A percentile compares a stretch with the other conserved stretches of the same genome.
Conservation (phyloP, 2,329 filamentous ascomycete species). For the Alternaria novae-zelandiae region DNA sequence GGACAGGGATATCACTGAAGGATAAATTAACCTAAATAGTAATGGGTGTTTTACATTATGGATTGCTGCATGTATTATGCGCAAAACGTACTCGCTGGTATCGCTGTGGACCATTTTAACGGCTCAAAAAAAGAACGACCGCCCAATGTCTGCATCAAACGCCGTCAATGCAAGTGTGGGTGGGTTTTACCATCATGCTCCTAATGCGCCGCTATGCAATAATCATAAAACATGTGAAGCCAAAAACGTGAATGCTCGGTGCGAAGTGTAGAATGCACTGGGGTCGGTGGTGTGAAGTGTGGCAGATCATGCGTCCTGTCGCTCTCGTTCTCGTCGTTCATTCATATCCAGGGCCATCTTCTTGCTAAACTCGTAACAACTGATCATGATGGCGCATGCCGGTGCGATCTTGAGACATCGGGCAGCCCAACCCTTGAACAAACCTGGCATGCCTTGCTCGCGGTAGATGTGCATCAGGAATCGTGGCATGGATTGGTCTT, state of each 20-base stretch:
- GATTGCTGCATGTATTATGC: background rate
- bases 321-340: slow-evolving; percentile 52
- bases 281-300: background rate
- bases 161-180: slow-evolving; percentile 12
- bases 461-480: slow-evolving; percentile 92
- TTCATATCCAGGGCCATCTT: slow-evolving; percentile 81
- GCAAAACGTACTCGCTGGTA: background rate
- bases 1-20: background rate
- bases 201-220: slow-evolving; percentile 13
- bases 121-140: background rate
- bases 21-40: background rate
- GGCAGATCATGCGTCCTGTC: slow-evolving; percentile 17
- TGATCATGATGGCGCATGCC: slow-evolving; percentile 99
- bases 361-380: slow-evolving; percentile 95
- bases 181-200: slow-evolving; percentile 3
- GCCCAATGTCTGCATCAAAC: slow-evolving; percentile 5
- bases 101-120: background rate
- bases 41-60: background rate
- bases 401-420: slow-evolving; percentile 93
- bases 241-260: background rate
- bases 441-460: slow-evolving; percentile 77
- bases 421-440: slow-evolving; percentile 92
- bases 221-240: slow-evolving; percentile 1
- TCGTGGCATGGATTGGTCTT: slow-evolving; percentile 77
- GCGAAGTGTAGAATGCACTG: background rate